These are phyloP conservation scores for Nissolia schottii DNA, from an alignment of 306 rosid genomes.

Conservation along the genomic window DNA sequence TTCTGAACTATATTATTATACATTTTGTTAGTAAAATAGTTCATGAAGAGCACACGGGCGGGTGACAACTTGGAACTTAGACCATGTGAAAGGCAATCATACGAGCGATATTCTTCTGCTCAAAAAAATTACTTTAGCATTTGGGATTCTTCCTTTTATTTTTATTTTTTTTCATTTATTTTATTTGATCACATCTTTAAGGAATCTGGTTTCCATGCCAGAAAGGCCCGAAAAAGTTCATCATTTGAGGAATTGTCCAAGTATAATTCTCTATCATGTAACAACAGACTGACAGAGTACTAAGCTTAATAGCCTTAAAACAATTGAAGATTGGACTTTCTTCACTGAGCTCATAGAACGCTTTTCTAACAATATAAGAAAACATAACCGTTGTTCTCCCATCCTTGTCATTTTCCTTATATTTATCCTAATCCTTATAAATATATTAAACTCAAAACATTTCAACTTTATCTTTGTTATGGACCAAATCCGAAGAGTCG, in stretches of 20 bases:
- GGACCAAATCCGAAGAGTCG: too few species aligned
- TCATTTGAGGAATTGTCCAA: neutral
- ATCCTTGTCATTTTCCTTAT: too few species aligned
- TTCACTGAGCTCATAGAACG: neutral
- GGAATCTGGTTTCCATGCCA: neutral
- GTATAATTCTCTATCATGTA: neutral
- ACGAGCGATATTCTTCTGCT: too few species aligned
- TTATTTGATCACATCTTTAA: neutral
- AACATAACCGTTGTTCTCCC: too few species aligned
- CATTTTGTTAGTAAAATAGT: neutral
- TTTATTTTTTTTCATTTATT: neutral
- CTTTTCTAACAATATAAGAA: too few species aligned
- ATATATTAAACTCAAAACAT: too few species aligned
- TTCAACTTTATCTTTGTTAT: too few species aligned
- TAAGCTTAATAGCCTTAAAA: neutral
- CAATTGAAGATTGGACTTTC: neutral
- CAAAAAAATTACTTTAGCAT: neutral
- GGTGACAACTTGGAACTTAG: neutral
- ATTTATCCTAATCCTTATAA: too few species aligned
- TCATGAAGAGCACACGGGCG: neutral
- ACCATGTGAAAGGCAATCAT: neutral
- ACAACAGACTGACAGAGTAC: neutral
- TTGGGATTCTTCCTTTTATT: too few species aligned
- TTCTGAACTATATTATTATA: neutral
- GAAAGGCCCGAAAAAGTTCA: neutral